These are phyloP conservation scores for Graphilbum fragrans DNA, from an alignment of 2,329 filamentous ascomycete species.

Conservation along the genomic window DNA sequence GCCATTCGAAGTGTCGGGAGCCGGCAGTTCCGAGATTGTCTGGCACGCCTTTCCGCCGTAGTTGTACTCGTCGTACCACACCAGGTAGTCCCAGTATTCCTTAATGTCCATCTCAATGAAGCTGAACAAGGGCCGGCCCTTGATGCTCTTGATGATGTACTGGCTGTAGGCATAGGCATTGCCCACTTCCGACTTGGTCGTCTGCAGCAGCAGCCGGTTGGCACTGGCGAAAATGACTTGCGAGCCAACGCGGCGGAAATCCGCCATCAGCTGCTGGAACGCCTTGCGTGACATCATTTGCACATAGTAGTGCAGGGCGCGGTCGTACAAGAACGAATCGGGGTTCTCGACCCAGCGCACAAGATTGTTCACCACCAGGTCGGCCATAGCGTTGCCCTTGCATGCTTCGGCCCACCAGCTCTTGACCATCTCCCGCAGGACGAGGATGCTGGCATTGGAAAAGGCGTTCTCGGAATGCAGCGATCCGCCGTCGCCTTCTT, in stretches of 20 bases:
- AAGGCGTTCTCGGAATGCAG: constrained; percentile 84
- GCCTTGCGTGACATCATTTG: constrained; percentile 98
- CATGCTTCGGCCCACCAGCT: constrained; percentile 96
- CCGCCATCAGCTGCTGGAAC: constrained; percentile 90
- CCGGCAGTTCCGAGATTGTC: constrained; percentile 53
- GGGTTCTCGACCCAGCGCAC: constrained; percentile 95
- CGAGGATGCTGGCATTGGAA: constrained; percentile 78
- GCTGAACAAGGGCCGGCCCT: constrained; percentile 87
- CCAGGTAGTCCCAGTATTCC: constrained; percentile 97
- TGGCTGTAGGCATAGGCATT: constrained; percentile 95
- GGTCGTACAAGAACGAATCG: constrained; percentile 89
- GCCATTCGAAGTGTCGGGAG: constrained; percentile 24
- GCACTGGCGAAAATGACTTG: constrained; percentile 92
- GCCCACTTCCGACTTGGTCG: constrained; percentile 89
- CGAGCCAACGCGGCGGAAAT: constrained; percentile 89
- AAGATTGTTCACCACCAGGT: constrained; percentile 93
- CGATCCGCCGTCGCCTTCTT: constrained; percentile 56
- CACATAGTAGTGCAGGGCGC: constrained; percentile 89
- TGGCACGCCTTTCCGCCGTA: constrained; percentile 90
- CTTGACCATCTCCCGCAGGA: constrained; percentile 96
- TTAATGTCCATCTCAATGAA: constrained; percentile 96
- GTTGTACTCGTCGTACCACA: constrained; percentile 99
- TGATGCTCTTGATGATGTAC: constrained; percentile 96
- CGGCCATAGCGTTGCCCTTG: constrained; percentile 83
- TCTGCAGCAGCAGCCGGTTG: constrained; percentile 83